These are phyloP conservation scores for Verticillium nonalfalfae DNA, from an alignment of 2,329 filamentous ascomycete genomes.

Conservation along the genomic window DNA sequence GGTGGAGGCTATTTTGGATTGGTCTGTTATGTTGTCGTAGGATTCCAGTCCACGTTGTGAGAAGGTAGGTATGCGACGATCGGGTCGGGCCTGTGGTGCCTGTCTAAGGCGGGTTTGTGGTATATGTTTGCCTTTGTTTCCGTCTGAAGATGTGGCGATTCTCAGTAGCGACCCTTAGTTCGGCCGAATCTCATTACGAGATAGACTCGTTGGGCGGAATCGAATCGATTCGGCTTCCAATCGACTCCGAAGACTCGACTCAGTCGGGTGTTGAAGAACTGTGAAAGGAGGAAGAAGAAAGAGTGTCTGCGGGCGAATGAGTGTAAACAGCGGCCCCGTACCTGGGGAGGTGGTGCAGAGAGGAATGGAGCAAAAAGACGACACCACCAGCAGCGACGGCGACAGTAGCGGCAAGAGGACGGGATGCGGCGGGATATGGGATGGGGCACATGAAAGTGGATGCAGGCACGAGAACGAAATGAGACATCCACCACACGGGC, in stretches of 20 bases:
- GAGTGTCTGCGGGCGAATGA: not conserved
- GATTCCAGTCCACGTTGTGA: not conserved
- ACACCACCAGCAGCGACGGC: slow-evolving; percentile 8
- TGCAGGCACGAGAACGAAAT: not conserved
- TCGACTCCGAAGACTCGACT: not conserved
- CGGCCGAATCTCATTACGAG: slow-evolving; percentile 11
- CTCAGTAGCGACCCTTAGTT: slow-evolving; percentile 7
- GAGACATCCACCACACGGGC: slow-evolving; percentile 1
- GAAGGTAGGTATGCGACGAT: not conserved
- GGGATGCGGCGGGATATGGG: not conserved
- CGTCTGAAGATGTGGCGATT: not conserved
- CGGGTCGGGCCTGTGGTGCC: not conserved
- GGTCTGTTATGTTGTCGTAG: slow-evolving; percentile 5
- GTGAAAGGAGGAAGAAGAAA: not conserved
- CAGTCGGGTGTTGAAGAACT: not conserved
- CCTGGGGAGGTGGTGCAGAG: not conserved
- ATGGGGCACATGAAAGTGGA: not conserved
- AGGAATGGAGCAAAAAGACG: slow-evolving; percentile 5
- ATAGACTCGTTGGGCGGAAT: slow-evolving; percentile 13
- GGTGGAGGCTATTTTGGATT: slow-evolving; percentile 1
- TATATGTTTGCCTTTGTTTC: slow-evolving; percentile 7
- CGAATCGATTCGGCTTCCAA: slow-evolving; percentile 6
- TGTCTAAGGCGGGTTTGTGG: slow-evolving; percentile 6
- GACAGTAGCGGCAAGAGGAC: not conserved
- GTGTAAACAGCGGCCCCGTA: not conserved